phyloP scores from a whole-genome alignment of 495 filamentous ascomycete species.

The Hypoxylon cercidicola region DNA sequence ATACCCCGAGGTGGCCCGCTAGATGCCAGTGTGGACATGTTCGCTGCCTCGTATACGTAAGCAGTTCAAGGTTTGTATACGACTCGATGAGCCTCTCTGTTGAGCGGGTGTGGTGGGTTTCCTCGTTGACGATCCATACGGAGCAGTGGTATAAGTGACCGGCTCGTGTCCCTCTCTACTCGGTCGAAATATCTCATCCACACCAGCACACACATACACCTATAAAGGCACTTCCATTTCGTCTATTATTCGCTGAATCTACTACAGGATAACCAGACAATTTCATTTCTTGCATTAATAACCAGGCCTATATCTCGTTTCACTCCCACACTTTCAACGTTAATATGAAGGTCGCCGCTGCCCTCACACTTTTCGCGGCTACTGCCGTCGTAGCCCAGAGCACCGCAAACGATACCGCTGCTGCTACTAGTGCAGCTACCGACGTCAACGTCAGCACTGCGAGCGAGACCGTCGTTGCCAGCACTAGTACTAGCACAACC shows the following conservation, averaged over 20 bases:
- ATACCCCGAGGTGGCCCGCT: slow-evolving; percentile 42
- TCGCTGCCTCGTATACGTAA: slow-evolving; percentile 34
- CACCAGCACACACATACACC: slow-evolving; percentile 15
- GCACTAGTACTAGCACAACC: slow-evolving; percentile 11
- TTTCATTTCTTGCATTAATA: slow-evolving; percentile 6
- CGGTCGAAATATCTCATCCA: background rate
- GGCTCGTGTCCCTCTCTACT: slow-evolving; percentile 9
- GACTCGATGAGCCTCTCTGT: slow-evolving; percentile 17
- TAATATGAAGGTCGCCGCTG: slow-evolving; percentile 30
- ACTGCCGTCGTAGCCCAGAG: slow-evolving; percentile 36
- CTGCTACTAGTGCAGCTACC: slow-evolving; percentile 2
- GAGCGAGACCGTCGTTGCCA: background rate
- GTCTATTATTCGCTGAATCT: background rate
- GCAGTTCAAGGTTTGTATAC: slow-evolving; percentile 34
- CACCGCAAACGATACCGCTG: slow-evolving; percentile 8
- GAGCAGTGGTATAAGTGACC: slow-evolving; percentile 27
- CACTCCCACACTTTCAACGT: background rate
- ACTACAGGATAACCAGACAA: background rate
- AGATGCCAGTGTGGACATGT: slow-evolving; percentile 19
- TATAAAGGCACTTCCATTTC: background rate
- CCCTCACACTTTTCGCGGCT: slow-evolving; percentile 32
- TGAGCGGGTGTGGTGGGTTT: background rate
- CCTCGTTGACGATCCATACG: slow-evolving; percentile 7
- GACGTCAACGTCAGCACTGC: slow-evolving; percentile 2
- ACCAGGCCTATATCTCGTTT: background rate